phyloP scores from a whole-genome alignment of 768 basidiomycete species.

The Cubamyces lactineus region DNA sequence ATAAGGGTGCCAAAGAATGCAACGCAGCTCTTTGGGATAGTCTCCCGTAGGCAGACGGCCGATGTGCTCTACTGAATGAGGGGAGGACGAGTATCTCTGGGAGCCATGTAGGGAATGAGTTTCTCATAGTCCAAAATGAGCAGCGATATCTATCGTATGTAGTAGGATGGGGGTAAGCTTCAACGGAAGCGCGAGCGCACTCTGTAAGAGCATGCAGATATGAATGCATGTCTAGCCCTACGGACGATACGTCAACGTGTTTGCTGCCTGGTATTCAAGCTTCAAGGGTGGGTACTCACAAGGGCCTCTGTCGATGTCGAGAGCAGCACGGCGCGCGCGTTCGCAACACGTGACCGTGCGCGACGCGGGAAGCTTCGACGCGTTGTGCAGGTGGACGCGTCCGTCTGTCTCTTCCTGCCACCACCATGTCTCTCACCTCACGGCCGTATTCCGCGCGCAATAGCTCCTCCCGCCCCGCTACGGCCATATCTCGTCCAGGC shows the following conservation, averaged over 20 bases:
- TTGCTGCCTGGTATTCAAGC: background rate
- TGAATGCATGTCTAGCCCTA: conserved; percentile 16
- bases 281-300: conserved; percentile 7
- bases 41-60: too few species aligned
- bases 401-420: background rate
- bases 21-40: background rate
- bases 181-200: conserved; percentile 3
- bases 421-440: conserved; percentile 16
- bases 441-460: conserved; percentile 4
- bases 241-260: background rate
- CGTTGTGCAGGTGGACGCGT: too few species aligned
- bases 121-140: conserved; percentile 13
- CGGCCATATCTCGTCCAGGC: conserved; percentile 50
- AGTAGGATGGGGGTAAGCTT: background rate
- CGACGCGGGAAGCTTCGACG: background rate
- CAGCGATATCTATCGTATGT: background rate
- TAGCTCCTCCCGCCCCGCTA: conserved; percentile 27
- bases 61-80: too few species aligned
- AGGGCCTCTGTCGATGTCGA: conserved; percentile 21
- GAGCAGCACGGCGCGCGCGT: conserved; percentile 7
- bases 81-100: too few species aligned
- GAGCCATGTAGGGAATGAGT: conserved; percentile 6
- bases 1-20: conserved; percentile 30
- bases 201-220: conserved; percentile 6
- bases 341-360: background rate